Percentiles rank a stretch among this genome's conserved stretches.
phyloP scores from a whole-genome alignment of 257 asterid genomes.

The Ocimum tenuiflorum region DNA sequence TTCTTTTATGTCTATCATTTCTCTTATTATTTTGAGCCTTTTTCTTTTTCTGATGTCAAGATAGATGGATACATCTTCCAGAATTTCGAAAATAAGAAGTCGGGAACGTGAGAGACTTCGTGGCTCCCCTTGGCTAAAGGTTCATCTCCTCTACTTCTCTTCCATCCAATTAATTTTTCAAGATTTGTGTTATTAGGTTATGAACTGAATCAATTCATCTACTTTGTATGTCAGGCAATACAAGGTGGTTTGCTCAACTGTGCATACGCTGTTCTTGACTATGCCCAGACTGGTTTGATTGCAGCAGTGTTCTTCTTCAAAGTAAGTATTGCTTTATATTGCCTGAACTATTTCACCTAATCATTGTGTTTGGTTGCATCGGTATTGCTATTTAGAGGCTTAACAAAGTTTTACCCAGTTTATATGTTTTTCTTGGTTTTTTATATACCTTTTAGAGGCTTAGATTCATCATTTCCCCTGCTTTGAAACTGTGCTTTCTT shows the following conservation, averaged over 20 bases:
- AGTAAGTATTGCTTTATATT: slow-evolving; percentile 38
- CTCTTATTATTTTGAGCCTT: slow-evolving; percentile 24
- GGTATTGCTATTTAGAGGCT: no score
- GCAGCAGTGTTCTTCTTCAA: slow-evolving; percentile 97
- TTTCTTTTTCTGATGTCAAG: slow-evolving; percentile 51
- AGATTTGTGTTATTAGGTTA: slow-evolving; percentile 12
- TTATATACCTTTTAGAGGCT: not conserved
- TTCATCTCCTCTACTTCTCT: slow-evolving; percentile 19
- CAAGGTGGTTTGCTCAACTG: slow-evolving; percentile 79
- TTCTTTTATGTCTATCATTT: slow-evolving; percentile 13
- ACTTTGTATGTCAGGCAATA: slow-evolving; percentile 49
- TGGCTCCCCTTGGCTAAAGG: slow-evolving; percentile 99
- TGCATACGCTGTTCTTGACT: slow-evolving; percentile 82
- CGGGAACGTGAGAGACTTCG: slow-evolving; percentile 93
- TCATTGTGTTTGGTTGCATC: not conserved
- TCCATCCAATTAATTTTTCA: slow-evolving; percentile 2
- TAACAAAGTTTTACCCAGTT: not conserved
- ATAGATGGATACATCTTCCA: slow-evolving; percentile 97
- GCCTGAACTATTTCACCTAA: not conserved
- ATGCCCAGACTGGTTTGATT: slow-evolving; percentile 96
- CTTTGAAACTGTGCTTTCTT: no score
- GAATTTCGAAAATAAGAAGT: slow-evolving; percentile 83
- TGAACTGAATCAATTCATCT: slow-evolving; percentile 16
- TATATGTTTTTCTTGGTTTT: not conserved
- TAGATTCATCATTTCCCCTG: not conserved